Conservation (phyloP, 768 basidiomycete species). For the Symmetrospora coprosmae region DNA sequence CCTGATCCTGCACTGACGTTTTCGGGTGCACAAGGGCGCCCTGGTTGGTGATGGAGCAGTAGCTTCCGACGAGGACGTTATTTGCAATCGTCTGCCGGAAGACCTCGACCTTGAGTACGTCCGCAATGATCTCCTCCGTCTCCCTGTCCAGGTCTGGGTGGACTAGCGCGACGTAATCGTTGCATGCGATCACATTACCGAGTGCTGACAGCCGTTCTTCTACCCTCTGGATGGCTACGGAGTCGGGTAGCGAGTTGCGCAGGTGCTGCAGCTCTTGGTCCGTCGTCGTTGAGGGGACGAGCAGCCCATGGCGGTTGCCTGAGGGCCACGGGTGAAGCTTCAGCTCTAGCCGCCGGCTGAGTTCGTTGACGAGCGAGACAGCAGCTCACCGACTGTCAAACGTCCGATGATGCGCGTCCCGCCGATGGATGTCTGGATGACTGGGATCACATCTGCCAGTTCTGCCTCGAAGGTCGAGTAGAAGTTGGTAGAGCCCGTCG, state of each 20-base stretch:
- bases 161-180: slow-evolving; percentile 96
- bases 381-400: slow-evolving; percentile 61
- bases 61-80: slow-evolving; percentile 91
- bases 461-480: slow-evolving; percentile 95
- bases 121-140: slow-evolving; percentile 99
- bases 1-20: slow-evolving; percentile 91
- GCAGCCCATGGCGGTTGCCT: slow-evolving; percentile 93
- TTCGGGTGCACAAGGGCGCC: slow-evolving; percentile 96
- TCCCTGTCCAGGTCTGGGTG: slow-evolving; percentile 97
- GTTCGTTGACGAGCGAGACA: background rate
- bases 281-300: slow-evolving; percentile 86
- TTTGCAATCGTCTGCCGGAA: slow-evolving; percentile 94
- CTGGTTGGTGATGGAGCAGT: slow-evolving; percentile 89
- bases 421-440: slow-evolving; percentile 88
- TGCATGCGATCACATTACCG: slow-evolving; percentile 96
- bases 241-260: slow-evolving; percentile 81
- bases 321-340: background rate
- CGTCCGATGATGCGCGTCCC: slow-evolving; percentile 89
- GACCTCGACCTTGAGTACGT: slow-evolving; percentile 96
- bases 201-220: slow-evolving; percentile 94
- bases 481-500: slow-evolving; percentile 86
- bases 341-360: background rate
- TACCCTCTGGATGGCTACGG: slow-evolving; percentile 86
- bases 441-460: slow-evolving; percentile 73
- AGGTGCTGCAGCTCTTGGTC: slow-evolving; percentile 98